Evolutionary conservation across 257 asterid genomes (phyloP).

Genomic region (Solanum pennellii): DNA sequence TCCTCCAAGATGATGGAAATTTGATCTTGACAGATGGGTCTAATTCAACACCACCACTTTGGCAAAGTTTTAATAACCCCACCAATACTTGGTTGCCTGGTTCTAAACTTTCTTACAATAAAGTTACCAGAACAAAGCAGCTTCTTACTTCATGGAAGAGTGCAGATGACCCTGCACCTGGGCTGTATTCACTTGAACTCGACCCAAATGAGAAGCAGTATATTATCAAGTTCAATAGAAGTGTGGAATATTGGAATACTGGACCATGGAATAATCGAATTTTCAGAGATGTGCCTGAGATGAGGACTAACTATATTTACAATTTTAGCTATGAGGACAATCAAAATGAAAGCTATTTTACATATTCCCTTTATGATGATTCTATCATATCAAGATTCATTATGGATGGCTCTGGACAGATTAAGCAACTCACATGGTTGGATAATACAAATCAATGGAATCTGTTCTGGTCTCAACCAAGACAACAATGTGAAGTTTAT

Average conservation of each 20-base stretch:
- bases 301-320: slow-evolving; percentile 13
- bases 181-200: slow-evolving; percentile 56
- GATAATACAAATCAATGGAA: slow-evolving; percentile 7
- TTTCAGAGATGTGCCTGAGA: slow-evolving; percentile 48
- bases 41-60: slow-evolving; percentile 10
- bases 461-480: slow-evolving; percentile 33
- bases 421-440: slow-evolving; percentile 26
- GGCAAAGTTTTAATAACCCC: slow-evolving; percentile 63
- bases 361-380: slow-evolving; percentile 10
- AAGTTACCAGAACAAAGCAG: slow-evolving; percentile 23
- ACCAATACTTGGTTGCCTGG: slow-evolving; percentile 66
- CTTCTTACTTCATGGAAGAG: slow-evolving; percentile 72
- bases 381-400: slow-evolving; percentile 12
- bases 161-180: slow-evolving; percentile 63
- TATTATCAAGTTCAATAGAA: slow-evolving; percentile 41
- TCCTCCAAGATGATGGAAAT: slow-evolving; percentile 55
- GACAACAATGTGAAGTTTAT: slow-evolving; percentile 31
- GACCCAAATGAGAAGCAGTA: slow-evolving; percentile 28
- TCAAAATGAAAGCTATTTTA: slow-evolving; percentile 29
- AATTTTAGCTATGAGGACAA: slow-evolving; percentile 16
- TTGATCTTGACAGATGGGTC: slow-evolving; percentile 34
- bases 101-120: slow-evolving; percentile 43
- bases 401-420: slow-evolving; percentile 36
- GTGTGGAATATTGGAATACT: slow-evolving; percentile 42
- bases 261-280: slow-evolving; percentile 55